These are phyloP conservation scores for Yarrowia hollandica DNA, from an alignment of 805 yeast genomes.

Conservation along the genomic window DNA sequence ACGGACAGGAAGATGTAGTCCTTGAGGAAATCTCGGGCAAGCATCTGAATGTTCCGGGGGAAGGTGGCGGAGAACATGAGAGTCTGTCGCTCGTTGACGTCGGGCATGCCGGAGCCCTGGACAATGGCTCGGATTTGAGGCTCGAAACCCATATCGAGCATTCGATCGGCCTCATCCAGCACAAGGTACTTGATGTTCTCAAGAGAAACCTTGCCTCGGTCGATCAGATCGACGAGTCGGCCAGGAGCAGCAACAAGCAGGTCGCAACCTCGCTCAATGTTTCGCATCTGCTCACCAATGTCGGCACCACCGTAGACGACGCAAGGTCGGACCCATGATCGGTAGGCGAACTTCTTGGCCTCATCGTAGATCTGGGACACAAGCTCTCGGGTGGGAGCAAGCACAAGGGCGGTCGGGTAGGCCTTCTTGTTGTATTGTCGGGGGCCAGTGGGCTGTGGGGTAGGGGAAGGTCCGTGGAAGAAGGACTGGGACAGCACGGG, in stretches of 20 bases:
- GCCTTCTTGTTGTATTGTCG: slow-evolving; percentile 61
- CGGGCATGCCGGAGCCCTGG: slow-evolving; percentile 97
- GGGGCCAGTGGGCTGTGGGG: slow-evolving; percentile 44
- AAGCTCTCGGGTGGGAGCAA: slow-evolving; percentile 99
- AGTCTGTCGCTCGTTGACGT: slow-evolving; percentile 86
- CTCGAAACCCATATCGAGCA: slow-evolving; percentile 99
- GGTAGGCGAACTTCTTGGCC: slow-evolving; percentile 90
- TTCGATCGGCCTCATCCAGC: slow-evolving; percentile 98
- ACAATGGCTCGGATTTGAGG: slow-evolving; percentile 99
- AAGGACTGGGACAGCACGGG: slow-evolving; percentile 93
- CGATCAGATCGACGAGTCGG: slow-evolving; percentile 92
- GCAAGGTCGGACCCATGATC: slow-evolving; percentile 97
- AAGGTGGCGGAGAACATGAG: slow-evolving; percentile 98
- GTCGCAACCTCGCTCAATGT: slow-evolving; percentile 91
- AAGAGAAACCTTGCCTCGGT: slow-evolving; percentile 90
- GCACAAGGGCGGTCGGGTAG: slow-evolving; percentile 88
- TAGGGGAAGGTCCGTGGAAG: slow-evolving; percentile 78
- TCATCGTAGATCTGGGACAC: slow-evolving; percentile 96
- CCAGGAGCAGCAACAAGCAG: slow-evolving; percentile 98
- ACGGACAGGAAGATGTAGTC: slow-evolving; percentile 95
- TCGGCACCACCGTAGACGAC: slow-evolving; percentile 99
- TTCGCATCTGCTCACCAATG: slow-evolving; percentile 80
- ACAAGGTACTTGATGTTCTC: slow-evolving; percentile 89
- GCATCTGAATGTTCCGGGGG: slow-evolving; percentile 95
- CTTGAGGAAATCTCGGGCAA: slow-evolving; percentile 95